Base-by-base conservation (phyloP, 768 basidiomycete species). In the Mycena filopes region DNA sequence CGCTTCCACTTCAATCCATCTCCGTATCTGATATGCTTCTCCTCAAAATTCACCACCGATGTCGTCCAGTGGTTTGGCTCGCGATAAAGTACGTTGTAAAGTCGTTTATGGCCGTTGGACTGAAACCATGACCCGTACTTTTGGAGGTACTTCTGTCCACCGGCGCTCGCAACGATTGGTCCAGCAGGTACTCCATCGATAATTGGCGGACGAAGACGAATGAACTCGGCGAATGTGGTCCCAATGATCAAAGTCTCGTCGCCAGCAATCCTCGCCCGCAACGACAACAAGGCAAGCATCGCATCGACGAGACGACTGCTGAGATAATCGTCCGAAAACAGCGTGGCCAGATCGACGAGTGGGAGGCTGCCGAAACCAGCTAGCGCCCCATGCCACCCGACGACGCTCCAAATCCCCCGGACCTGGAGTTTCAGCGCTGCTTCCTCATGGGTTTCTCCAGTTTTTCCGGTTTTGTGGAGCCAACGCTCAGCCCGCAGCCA, bases 51-150 rank as follows among this genome's bases (percentile, higher is more conserved):
- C 20, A 69, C 25, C 8, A 12, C 11, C 21, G 26, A 36, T 0
- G 64, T 16, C 4, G 63, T 64, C 68, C 68, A 69, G 29, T 69
- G 68, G 11, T 55, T 10, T 1, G 48, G 60, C 16, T 16, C 40
- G 11, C 63, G 49, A 28, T 60, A 29, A 20, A 60, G 59, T 15
- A 60, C 45, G 26, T 9, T 4, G 23, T 60, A 36, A 7, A 60
- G 49, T 7, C 29, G 9, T 29, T 11, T 50, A 16, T 36, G 36
- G 23, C 13, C 36, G 20, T 4, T 13, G 3, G 6, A 45, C 11
- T 41, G 59, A 29, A 53, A 50, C 49, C 49, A 60, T 4, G 28
- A 11, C 15, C 40, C 59, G 29, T 60, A 60, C 29, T 51, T 60
- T 23, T 21, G 31, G 1, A 60, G 59, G 16, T 60, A 50, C 15